Percentiles rank a stretch among this genome's conserved stretches.
phyloP scores from a whole-genome alignment of 2,329 filamentous ascomycete genomes.

The Endoconidiophora polonica region DNA sequence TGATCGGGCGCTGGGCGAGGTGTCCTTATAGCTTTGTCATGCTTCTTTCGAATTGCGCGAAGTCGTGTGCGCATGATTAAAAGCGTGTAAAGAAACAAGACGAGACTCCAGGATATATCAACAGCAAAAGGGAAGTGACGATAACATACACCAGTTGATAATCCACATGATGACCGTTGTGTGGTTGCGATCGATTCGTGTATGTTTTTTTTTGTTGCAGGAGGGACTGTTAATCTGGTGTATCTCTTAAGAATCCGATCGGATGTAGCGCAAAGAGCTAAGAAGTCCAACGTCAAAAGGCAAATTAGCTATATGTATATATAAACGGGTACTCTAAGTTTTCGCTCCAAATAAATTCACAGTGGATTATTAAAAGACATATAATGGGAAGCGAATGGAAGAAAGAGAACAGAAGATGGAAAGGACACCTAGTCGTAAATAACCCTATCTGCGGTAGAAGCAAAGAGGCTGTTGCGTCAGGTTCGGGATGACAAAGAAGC shows the following conservation, averaged over 20 bases:
- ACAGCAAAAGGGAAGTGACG: slow-evolving; percentile 1
- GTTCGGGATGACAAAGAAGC: neutral
- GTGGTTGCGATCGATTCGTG: slow-evolving; percentile 10
- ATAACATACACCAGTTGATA: slow-evolving; percentile 75
- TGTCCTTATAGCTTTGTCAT: too few species aligned
- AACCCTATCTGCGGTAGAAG: neutral
- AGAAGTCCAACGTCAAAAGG: neutral
- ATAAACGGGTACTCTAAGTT: too few species aligned
- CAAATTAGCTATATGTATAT: neutral
- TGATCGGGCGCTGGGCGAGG: too few species aligned
- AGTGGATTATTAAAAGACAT: too few species aligned
- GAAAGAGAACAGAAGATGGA: neutral
- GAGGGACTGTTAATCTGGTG: too few species aligned
- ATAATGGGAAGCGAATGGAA: too few species aligned
- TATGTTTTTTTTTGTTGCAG: neutral
- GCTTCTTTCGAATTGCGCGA: too few species aligned
- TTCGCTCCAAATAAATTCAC: too few species aligned
- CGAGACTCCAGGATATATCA: neutral
- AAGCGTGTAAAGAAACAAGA: neutral
- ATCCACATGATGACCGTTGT: slow-evolving; percentile 58
- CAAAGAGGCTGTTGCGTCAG: neutral
- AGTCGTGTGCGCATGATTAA: neutral
- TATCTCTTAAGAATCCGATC: too few species aligned
- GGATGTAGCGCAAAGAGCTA: neutral
- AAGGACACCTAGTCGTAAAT: neutral